Base-by-base conservation (phyloP, 805 yeast species). In the Metschnikowia drakensbergensis region DNA sequence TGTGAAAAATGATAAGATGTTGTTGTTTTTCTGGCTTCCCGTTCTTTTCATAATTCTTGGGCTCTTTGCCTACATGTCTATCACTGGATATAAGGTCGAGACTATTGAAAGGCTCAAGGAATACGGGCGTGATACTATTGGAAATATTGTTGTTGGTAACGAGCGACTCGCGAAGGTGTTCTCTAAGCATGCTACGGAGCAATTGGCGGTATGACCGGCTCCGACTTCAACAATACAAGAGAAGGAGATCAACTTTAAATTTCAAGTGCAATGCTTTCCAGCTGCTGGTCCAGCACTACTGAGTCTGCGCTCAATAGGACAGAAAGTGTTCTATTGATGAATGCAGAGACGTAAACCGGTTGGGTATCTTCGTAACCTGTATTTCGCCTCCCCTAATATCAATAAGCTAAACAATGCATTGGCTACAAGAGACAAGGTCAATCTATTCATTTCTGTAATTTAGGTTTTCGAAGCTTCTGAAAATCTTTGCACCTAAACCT, bases 11-110 rank as follows among this genome's bases (percentile, higher is more conserved):
- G 97, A 91, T 66, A 84, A 81, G 60, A 85, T 89, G 88, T 73
- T 91, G 54, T 69, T 88, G 52, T 88, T 91, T 64, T 90, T 91
- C 76, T 91, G 97, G 97, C 68, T 90, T 49, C 97, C 97, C 10
- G 76, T 87, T 34, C 67, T 80, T 63, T 68, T 88, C 45, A 57
- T 84, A 22, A 62, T 87, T 30, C 65, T 83, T 13, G 68, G 82
- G 3, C 67, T 81, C 5, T 71, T 75, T 55, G 71, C 77, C 46
- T 63, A 77, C 57, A 61, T 71, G 25, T 60, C 66, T n/a, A 62
- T 70, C 13, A 64, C 72, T 60, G 77, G 76, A 3, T 68, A 66
- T 59, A 60, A 62, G 54, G 61, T 71, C 44, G 70, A 67, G 46
- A 46, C 60, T 42, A 65, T 72, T 37, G 76, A 72, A 47, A 54